Conservation (phyloP, 768 basidiomycete genomes). For the Trametes meyenii region DNA sequence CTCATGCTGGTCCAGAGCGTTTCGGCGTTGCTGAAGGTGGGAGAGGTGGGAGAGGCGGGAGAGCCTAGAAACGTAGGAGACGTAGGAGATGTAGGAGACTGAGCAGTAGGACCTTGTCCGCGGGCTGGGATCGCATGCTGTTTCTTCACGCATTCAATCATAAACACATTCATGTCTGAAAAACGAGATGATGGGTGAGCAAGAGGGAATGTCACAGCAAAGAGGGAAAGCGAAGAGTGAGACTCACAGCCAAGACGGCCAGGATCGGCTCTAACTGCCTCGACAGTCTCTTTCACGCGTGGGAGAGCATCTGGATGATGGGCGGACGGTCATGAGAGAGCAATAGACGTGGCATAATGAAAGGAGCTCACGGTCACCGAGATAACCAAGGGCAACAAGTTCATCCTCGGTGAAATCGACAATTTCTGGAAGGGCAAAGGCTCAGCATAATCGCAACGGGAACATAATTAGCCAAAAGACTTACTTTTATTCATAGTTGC, state of each 20-base stretch:
- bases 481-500: background rate
- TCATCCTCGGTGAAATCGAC: background rate
- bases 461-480: background rate
- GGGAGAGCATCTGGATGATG: background rate
- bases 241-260: too few relatives aligned
- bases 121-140: too few relatives aligned
- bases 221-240: too few relatives aligned
- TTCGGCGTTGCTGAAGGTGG: background rate
- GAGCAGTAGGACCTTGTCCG: too few relatives aligned
- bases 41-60: background rate
- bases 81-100: too few relatives aligned
- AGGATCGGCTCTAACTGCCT: background rate
- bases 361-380: background rate
- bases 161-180: too few relatives aligned
- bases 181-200: too few relatives aligned
- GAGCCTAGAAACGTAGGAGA: background rate
- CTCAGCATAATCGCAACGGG: background rate
- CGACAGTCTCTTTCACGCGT: background rate
- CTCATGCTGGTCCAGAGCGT: conserved; percentile 6
- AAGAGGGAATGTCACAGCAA: too few relatives aligned
- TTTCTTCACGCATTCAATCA: too few relatives aligned
- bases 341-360: background rate
- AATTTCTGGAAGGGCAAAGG: background rate
- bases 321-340: background rate
- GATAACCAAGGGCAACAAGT: background rate